Conservation (phyloP, 306 rosid genomes). For the Vachellia collinsii region DNA sequence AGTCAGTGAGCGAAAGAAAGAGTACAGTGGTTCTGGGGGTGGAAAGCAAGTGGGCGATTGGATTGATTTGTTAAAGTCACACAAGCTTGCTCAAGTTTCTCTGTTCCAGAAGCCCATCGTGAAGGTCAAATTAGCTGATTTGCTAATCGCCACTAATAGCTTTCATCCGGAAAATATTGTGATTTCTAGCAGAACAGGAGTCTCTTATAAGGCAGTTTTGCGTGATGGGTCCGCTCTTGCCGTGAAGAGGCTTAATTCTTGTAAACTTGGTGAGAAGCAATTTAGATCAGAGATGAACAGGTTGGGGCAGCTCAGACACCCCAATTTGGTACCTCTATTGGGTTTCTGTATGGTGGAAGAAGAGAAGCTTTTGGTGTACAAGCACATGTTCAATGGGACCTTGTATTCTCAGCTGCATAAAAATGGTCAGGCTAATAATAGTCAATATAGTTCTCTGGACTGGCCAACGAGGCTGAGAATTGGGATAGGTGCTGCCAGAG, state of each 20-base stretch:
- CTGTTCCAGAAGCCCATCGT: conserved; percentile 66
- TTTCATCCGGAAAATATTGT: conserved; percentile 50
- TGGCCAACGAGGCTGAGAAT: conserved; percentile 63
- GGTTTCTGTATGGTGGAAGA: conserved; percentile 63
- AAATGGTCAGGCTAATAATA: conserved; percentile 48
- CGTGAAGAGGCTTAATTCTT: conserved; percentile 49
- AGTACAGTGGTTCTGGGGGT: conserved; percentile 33
- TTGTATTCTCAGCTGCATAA: conserved; percentile 52
- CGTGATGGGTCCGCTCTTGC: conserved; percentile 65
- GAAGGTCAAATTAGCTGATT: conserved; percentile 52
- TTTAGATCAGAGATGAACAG: conserved; percentile 57
- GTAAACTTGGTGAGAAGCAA: conserved; percentile 59
- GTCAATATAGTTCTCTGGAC: conserved; percentile 56
- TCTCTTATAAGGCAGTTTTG: conserved; percentile 59
- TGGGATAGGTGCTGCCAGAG: conserved; percentile 62
- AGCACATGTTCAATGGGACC: conserved; percentile 66
- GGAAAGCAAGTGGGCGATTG: conserved; percentile 40
- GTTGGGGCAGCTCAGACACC: conserved; percentile 60
- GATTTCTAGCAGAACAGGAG: conserved; percentile 55
- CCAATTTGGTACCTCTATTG: conserved; percentile 63
- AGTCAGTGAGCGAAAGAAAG: conserved; percentile 35
- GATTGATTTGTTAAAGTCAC: conserved; percentile 50
- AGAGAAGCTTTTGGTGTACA: conserved; percentile 67
- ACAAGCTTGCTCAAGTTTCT: conserved; percentile 54
- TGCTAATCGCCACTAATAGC: conserved; percentile 49